These are phyloP conservation scores for Pseudopyrenochaeta lycopersici DNA, from an alignment of 2,329 filamentous ascomycete genomes.

Conservation along the genomic window DNA sequence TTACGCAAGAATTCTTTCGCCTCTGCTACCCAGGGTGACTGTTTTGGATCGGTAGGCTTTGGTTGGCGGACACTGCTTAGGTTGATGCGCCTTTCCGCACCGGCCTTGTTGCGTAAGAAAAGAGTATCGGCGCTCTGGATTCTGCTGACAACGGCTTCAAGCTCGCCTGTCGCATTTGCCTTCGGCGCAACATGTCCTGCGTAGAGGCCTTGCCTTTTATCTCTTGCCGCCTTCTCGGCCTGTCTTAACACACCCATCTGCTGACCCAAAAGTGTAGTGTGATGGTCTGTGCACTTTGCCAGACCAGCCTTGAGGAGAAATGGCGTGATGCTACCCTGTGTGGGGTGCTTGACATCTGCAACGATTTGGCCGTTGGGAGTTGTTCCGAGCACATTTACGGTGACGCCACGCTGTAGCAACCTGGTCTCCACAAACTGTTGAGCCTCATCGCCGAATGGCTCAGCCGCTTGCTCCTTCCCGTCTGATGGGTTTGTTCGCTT, in stretches of 20 bases:
- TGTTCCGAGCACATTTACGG: constrained; percentile 82
- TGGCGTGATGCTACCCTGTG: constrained; percentile 86
- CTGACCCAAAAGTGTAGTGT: constrained; percentile 87
- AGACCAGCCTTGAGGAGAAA: constrained; percentile 90
- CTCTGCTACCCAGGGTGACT: constrained; percentile 88
- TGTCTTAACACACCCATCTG: constrained; percentile 87
- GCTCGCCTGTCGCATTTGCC: constrained; percentile 66
- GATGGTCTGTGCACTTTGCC: constrained; percentile 92
- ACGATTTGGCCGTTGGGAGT: constrained; percentile 94
- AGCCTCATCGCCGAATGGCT: constrained; percentile 90
- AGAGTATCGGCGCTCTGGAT: constrained; percentile 90
- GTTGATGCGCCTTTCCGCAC: constrained; percentile 87
- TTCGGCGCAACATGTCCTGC: constrained; percentile 78
- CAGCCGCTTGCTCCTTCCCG: constrained; percentile 81
- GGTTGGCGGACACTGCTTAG: constrained; percentile 93
- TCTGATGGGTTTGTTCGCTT: constrained; percentile 82
- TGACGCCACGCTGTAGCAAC: constrained; percentile 84
- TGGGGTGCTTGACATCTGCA: constrained; percentile 83
- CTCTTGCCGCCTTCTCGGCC: constrained; percentile 86
- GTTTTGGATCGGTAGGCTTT: constrained; percentile 85
- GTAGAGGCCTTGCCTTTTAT: constrained; percentile 79
- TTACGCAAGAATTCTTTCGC: constrained; percentile 97
- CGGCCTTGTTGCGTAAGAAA: constrained; percentile 83
- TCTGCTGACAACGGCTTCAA: constrained; percentile 85
- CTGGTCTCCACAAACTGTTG: constrained; percentile 86